These are phyloP conservation scores for Mycena floridula DNA, from an alignment of 768 basidiomycete species.

Conservation along the genomic window DNA sequence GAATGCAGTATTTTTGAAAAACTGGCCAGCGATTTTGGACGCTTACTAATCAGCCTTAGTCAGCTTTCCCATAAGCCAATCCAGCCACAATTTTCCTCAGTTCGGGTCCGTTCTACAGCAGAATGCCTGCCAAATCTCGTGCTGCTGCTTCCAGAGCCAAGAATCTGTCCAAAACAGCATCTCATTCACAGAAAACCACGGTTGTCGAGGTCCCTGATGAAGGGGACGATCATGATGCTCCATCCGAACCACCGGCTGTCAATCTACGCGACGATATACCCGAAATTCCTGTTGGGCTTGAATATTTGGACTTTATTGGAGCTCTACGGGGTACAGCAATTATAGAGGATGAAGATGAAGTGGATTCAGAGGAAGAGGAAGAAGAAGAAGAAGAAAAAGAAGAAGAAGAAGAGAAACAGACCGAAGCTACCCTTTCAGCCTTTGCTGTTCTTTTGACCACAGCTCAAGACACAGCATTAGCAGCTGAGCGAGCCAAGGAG, in stretches of 20 bases:
- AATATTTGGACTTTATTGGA: slow-evolving; percentile 27
- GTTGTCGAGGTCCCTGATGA: not conserved
- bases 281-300: slow-evolving; percentile 16
- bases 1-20: not conserved
- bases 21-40: not conserved
- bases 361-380: slow-evolving; percentile 11
- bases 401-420: not conserved
- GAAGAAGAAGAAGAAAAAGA: slow-evolving; percentile 1
- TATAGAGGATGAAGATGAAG: slow-evolving; percentile 40
- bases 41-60: not conserved
- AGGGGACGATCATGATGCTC: no score
- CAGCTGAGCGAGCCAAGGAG: not conserved
- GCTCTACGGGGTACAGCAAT: slow-evolving; percentile 17
- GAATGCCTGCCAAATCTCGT: not conserved
- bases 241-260: not conserved
- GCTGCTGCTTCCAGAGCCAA: not conserved
- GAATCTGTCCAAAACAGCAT: not conserved
- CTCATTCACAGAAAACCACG: not conserved
- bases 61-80: not conserved
- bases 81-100: no score
- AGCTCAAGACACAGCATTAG: not conserved
- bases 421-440: not conserved
- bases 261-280: not conserved
- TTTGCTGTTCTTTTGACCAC: not conserved
- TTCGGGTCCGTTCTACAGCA: no score